These are phyloP conservation scores for Penicillium canescens DNA, from an alignment of 495 filamentous ascomycete species.

Conservation along the genomic window DNA sequence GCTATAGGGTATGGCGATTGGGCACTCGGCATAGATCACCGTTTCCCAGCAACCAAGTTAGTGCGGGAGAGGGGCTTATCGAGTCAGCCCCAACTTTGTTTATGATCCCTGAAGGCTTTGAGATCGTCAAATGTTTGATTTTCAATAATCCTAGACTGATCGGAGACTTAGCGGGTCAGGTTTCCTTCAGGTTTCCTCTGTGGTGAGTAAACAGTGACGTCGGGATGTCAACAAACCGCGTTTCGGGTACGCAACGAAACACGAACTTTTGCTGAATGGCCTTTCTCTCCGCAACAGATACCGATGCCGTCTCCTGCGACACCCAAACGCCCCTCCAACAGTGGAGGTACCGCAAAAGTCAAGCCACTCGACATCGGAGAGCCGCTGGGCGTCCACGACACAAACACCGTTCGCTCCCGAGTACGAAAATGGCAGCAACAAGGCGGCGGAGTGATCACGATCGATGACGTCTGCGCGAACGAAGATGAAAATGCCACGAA, in stretches of 20 bases:
- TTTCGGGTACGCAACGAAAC: slow-evolving; percentile 13
- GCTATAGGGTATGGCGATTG: neutral
- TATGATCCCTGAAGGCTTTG: slow-evolving; percentile 10
- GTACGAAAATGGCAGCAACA: slow-evolving; percentile 77
- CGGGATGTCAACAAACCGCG: slow-evolving; percentile 6
- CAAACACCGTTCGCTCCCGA: slow-evolving; percentile 63
- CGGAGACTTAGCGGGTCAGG: neutral
- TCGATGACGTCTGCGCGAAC: slow-evolving; percentile 42
- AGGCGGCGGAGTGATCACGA: slow-evolving; percentile 58
- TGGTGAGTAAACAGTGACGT: slow-evolving; percentile 6
- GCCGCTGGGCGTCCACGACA: slow-evolving; percentile 53
- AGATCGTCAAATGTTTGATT: slow-evolving; percentile 4
- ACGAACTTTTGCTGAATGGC: slow-evolving; percentile 9
- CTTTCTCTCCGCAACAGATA: slow-evolving; percentile 20
- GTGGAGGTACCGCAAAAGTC: slow-evolving; percentile 38
- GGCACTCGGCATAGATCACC: slow-evolving; percentile 5
- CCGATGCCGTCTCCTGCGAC: slow-evolving; percentile 49
- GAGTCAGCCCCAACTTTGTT: slow-evolving; percentile 7
- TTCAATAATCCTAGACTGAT: neutral
- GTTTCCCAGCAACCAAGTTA: slow-evolving; percentile 13
- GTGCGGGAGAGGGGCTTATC: slow-evolving; percentile 12
- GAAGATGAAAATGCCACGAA: slow-evolving; percentile 35
- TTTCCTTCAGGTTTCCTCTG: neutral
- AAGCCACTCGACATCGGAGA: slow-evolving; percentile 53
- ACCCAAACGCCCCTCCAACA: slow-evolving; percentile 41